These are phyloP conservation scores for Aegilops sharonensis DNA, from an alignment of 176 grass and related monocot species.

Conservation along the genomic window DNA sequence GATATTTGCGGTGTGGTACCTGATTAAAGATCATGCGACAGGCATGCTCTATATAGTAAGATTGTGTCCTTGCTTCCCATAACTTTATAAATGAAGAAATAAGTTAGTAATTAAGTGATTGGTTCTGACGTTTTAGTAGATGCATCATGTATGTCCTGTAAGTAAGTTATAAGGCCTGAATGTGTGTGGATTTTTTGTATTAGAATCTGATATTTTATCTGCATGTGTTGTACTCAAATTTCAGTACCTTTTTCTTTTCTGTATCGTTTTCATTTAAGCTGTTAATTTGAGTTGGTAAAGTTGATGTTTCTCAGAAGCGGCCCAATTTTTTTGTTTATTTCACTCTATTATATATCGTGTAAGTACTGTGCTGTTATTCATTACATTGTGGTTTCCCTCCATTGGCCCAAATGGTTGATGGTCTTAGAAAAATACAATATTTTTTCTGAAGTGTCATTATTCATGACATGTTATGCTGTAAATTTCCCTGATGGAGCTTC, in stretches of 20 bases:
- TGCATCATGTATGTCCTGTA: background rate
- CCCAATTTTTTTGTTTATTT: background rate
- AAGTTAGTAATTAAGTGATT: background rate
- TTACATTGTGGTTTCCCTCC: background rate
- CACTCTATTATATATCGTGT: background rate
- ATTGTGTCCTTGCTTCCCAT: background rate
- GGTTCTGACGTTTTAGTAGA: background rate
- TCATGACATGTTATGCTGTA: background rate
- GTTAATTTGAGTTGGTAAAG: background rate
- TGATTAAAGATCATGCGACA: background rate
- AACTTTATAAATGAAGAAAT: background rate
- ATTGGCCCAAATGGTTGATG: background rate
- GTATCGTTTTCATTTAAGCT: background rate
- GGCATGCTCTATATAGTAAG: background rate
- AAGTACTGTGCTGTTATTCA: background rate
- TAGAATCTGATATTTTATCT: background rate
- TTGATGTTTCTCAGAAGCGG: background rate
- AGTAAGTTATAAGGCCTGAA: background rate
- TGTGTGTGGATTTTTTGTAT: background rate
- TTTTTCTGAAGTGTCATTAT: background rate
- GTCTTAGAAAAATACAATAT: background rate
- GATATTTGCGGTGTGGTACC: background rate
- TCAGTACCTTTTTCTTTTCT: background rate
- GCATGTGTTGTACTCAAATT: background rate
- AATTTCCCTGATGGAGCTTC: slow-evolving; percentile 35